Conservation (phyloP, 768 basidiomycete species). For the Trametes maxima region DNA sequence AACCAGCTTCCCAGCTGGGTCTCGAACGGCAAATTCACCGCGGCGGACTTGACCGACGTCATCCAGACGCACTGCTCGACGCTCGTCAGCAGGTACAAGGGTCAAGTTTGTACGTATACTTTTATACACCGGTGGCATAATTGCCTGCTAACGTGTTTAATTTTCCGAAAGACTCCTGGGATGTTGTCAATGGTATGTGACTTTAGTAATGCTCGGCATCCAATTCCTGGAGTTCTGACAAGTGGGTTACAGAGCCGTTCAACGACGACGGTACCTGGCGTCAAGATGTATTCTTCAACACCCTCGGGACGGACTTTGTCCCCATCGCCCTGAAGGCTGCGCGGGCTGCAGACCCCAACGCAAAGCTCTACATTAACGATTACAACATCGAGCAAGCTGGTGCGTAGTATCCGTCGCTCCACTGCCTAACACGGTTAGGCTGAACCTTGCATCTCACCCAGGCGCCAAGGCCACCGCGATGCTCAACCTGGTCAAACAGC, state of each 20-base stretch:
- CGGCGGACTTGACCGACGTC: conserved; percentile 35
- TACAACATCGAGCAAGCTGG: conserved; percentile 38
- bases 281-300: conserved; percentile 53
- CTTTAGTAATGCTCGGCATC: not conserved
- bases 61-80: conserved; percentile 40
- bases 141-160: conserved; percentile 14
- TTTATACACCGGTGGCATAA: not conserved
- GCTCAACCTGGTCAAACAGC: conserved; percentile 51
- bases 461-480: conserved; percentile 59
- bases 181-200: conserved; percentile 50
- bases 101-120: conserved; percentile 33
- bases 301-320: conserved; percentile 52
- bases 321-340: conserved; percentile 54
- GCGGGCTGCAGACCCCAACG: conserved; percentile 52
- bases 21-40: conserved; percentile 32
- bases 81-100: conserved; percentile 42
- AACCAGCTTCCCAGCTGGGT: conserved; percentile 47
- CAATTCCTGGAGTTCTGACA: not conserved
- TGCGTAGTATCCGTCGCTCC: not conserved
- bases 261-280: conserved; percentile 64
- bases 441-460: not conserved
- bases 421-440: too few relatives aligned
- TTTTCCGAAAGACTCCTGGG: conserved; percentile 44
- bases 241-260: conserved; percentile 43
- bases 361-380: conserved; percentile 58